Conservation (phyloP, 371 early-diverging fungal species). For the Paramicrosporidium saccamoebae region DNA sequence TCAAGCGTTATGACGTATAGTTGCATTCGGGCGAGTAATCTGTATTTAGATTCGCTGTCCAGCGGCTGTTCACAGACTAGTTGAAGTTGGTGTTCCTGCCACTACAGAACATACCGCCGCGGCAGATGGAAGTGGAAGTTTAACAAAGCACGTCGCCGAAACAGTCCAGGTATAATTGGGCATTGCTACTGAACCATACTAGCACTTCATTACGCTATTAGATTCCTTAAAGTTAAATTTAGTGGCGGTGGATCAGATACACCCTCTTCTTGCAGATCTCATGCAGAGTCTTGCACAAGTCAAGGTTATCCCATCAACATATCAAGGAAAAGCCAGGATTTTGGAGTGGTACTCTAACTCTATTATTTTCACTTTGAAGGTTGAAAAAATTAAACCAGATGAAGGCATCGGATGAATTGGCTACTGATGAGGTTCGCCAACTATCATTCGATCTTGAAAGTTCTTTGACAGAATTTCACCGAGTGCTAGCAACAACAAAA, state of each 20-base stretch:
- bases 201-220: constrained; percentile 67
- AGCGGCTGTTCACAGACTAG: constrained; percentile 31
- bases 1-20: constrained; percentile 39
- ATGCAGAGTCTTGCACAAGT: constrained; percentile 56
- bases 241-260: constrained; percentile 60
- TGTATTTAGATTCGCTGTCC: constrained; percentile 22
- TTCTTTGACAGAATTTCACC: constrained; percentile 19
- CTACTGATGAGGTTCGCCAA: constrained; percentile 56
- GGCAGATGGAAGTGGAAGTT: constrained; percentile 11
- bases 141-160: constrained; percentile 51
- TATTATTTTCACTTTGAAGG: constrained; percentile 8
- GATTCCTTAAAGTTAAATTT: constrained; percentile 54
- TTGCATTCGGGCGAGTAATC: constrained; percentile 2
- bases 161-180: constrained; percentile 18
- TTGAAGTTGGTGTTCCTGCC: constrained; percentile 55
- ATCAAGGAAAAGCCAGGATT: constrained; percentile 39
- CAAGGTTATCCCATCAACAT: constrained; percentile 33
- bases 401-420: constrained; percentile 63
- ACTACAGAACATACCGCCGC: constrained; percentile 46
- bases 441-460: constrained; percentile 71
- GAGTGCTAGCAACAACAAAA: no score
- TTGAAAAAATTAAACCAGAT: constrained; percentile 51
- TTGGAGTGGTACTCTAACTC: constrained; percentile 21
- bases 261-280: constrained; percentile 58
- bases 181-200: constrained; percentile 1